A percentile compares a stretch with the other conserved stretches of the same genome.
Evolutionary conservation across 176 grass and related monocot genomes (phyloP).

Genomic region (Canna indica): DNA sequence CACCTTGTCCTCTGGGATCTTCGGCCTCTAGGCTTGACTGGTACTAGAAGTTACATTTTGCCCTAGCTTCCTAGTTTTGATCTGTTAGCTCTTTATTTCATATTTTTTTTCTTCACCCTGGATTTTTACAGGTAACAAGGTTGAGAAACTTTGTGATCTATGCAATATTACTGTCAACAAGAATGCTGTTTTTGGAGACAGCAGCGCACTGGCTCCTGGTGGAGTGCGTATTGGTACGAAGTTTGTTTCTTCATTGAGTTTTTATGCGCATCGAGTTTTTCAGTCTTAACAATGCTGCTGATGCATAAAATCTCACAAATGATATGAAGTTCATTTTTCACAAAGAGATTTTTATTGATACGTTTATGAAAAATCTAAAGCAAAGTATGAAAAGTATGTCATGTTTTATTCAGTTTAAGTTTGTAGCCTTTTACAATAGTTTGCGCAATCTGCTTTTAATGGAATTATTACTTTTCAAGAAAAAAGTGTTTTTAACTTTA

Average conservation of each 20-base stretch:
- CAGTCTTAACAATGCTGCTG: too few species aligned
- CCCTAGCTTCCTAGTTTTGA: background rate
- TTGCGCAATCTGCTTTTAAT: too few species aligned
- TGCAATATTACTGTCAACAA: constrained; percentile 94
- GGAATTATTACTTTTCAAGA: too few species aligned
- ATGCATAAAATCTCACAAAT: too few species aligned
- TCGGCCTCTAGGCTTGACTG: constrained; percentile 90
- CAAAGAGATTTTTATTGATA: too few species aligned
- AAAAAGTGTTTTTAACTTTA: too few species aligned
- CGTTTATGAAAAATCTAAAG: too few species aligned
- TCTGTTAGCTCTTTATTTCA: background rate
- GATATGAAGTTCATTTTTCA: too few species aligned
- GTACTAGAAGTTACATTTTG: constrained; percentile 28
- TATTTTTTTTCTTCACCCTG: background rate
- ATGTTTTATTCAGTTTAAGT: too few species aligned
- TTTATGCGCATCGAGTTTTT: background rate
- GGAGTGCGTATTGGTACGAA: constrained; percentile 85
- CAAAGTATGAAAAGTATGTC: too few species aligned
- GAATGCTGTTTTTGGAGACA: constrained; percentile 98
- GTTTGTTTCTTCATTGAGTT: background rate
- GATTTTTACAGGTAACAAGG: constrained; percentile 62
- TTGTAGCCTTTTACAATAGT: too few species aligned
- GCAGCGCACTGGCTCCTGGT: constrained; percentile 86
- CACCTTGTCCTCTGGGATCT: constrained; percentile 99
- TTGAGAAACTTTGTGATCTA: constrained; percentile 93